A percentile compares a stretch with the other conserved stretches of the same genome.
phyloP scores from a whole-genome alignment of 1,284 basidiomycete species.

The Kwoniella shivajii region DNA sequence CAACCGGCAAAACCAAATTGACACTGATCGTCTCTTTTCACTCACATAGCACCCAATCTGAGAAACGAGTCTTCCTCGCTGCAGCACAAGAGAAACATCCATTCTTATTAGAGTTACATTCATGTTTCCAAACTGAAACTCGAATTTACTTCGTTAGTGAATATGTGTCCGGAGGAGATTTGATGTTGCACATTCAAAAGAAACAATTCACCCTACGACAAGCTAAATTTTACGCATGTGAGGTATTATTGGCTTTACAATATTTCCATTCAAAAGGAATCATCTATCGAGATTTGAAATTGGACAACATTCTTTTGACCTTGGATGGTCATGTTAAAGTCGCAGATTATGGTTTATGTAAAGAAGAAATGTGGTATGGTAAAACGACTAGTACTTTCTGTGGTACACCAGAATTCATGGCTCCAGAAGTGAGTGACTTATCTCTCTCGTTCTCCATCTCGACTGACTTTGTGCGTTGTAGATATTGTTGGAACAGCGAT shows the following conservation, averaged over 20 bases:
- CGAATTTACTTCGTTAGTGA: constrained; percentile 86
- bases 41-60: constrained; percentile 84
- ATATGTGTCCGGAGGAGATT: constrained; percentile 74
- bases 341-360: constrained; percentile 98
- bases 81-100: constrained; percentile 96
- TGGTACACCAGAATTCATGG: constrained; percentile 99
- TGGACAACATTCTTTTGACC: constrained; percentile 97
- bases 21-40: neutral
- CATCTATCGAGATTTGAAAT: constrained; percentile 90
- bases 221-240: constrained; percentile 99
- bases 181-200: constrained; percentile 80
- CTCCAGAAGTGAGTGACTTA: constrained; percentile 76
- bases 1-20: constrained; percentile 4
- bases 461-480: constrained; percentile 48
- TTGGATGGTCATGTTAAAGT: constrained; percentile 98
- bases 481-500: constrained; percentile 97
- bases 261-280: constrained; percentile 99
- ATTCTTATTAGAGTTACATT: constrained; percentile 94
- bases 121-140: constrained; percentile 99
- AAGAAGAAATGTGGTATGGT: constrained; percentile 98
- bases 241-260: constrained; percentile 92
- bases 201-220: constrained; percentile 77
- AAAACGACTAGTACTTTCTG: constrained; percentile 99
- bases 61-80: constrained; percentile 96
- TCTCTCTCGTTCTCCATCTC: too few species aligned